Evolutionary conservation across 768 basidiomycete genomes (phyloP).

Genomic region (Crepidotus variabilis): DNA sequence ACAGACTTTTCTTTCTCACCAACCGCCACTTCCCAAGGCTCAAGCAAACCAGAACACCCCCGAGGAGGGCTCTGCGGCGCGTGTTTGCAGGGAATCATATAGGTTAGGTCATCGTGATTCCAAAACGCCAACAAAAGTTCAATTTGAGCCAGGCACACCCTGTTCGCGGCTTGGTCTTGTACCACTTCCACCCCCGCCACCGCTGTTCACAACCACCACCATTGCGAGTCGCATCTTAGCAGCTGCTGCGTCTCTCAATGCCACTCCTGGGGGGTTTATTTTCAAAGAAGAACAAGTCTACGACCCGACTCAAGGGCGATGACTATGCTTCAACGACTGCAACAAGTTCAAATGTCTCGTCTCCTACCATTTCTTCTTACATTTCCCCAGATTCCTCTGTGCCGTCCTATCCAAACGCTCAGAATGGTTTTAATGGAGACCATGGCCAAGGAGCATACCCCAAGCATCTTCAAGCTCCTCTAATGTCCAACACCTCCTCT

Average conservation of each 20-base stretch:
- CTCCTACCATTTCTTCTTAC: constrained; percentile 30
- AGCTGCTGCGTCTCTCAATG: constrained; percentile 21
- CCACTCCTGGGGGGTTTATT: constrained; percentile 36
- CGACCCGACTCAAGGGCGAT: constrained; percentile 18
- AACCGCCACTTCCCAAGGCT: not conserved
- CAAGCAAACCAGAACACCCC: not conserved
- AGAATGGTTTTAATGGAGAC: constrained; percentile 20
- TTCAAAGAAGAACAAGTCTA: constrained; percentile 31
- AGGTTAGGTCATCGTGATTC: not conserved
- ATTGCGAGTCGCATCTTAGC: not conserved
- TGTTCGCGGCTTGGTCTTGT: not conserved
- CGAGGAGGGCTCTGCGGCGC: constrained; percentile 4
- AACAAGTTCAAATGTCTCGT: constrained; percentile 24
- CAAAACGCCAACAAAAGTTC: constrained; percentile 2
- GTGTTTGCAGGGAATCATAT: not conserved
- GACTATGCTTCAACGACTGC: constrained; percentile 14
- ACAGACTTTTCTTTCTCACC: constrained; percentile 12
- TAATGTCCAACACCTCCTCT: constrained; percentile 16
- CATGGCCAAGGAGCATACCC: constrained; percentile 14
- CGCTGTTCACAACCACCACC: constrained; percentile 1
- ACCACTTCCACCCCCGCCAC: not conserved
- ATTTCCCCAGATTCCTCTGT: constrained; percentile 27
- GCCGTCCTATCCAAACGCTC: constrained; percentile 32
- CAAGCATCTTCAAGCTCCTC: constrained; percentile 20
- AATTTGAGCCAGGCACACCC: not conserved